A percentile compares a stretch with the other conserved stretches of the same genome.
Evolutionary conservation across 148 eudicot species (phyloP).

Genomic region (Camellia lanceoleosa): DNA sequence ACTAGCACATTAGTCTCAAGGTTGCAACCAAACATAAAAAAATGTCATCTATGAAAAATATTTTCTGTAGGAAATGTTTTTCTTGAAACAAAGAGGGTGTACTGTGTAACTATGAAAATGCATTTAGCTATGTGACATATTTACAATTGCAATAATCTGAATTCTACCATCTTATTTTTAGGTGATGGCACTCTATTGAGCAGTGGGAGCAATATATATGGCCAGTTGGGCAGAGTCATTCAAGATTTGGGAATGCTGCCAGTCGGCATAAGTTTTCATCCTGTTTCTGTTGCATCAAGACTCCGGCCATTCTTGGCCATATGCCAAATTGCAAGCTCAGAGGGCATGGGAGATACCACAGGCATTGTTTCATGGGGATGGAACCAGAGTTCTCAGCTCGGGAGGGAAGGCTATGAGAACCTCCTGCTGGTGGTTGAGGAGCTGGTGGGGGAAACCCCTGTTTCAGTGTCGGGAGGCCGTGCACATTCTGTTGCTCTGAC

Average conservation of each 20-base stretch:
- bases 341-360: conserved; percentile 16
- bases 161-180: conserved; percentile 23
- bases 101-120: background rate
- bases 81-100: no score
- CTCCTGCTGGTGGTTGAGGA: conserved; percentile 52
- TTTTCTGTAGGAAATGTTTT: no score
- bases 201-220: conserved; percentile 80
- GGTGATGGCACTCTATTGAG: conserved; percentile 79
- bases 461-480: conserved; percentile 68
- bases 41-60: no score
- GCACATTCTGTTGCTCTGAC: conserved; percentile 79
- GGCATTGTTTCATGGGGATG: conserved; percentile 87
- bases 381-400: conserved; percentile 81
- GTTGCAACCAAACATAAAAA: no score
- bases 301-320: conserved; percentile 83
- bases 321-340: conserved; percentile 37
- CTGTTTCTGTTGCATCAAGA: conserved; percentile 64
- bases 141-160: background rate
- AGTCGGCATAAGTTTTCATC: conserved; percentile 47
- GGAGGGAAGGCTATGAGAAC: conserved; percentile 65
- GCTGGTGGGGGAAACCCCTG: conserved; percentile 46
- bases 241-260: conserved; percentile 57
- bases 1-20: no score
- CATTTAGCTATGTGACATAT: background rate
- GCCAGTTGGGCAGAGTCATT: conserved; percentile 67